Conservation (phyloP, 116 monocot genomes). For the Zostera marina region DNA sequence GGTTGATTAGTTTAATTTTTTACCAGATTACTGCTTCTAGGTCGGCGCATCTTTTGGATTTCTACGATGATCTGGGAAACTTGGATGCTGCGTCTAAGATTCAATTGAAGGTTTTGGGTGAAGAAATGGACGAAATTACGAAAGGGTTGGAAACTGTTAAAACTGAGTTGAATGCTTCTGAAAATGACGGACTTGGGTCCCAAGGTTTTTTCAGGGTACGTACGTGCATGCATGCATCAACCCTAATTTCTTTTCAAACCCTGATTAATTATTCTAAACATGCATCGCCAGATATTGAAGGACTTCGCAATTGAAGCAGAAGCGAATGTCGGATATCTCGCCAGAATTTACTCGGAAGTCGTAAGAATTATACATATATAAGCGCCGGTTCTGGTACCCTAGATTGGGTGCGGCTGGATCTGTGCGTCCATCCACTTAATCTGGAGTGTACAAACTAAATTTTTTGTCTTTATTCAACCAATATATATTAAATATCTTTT, state of each 20-base stretch:
- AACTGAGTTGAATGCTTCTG: slow-evolving; percentile 53
- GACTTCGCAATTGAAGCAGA: slow-evolving; percentile 19
- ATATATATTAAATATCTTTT: no score
- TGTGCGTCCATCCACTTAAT: no score
- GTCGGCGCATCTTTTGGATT: not conserved
- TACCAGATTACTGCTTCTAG: not conserved
- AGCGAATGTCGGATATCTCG: slow-evolving; percentile 38
- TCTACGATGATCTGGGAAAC: no score
- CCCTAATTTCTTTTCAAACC: no score
- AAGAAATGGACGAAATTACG: slow-evolving; percentile 67
- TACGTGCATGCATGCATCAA: no score
- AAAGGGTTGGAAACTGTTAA: slow-evolving; percentile 81
- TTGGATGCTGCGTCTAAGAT: slow-evolving; percentile 11
- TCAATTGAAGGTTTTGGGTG: slow-evolving; percentile 64
- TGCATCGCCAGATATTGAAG: slow-evolving; percentile 3
- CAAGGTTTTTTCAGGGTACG: slow-evolving; percentile 61
- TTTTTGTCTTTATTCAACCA: no score
- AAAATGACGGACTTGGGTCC: slow-evolving; percentile 83
- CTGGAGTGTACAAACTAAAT: no score
- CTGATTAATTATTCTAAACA: no score
- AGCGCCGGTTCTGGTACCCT: no score
- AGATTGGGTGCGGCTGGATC: no score
- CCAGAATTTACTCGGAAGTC: slow-evolving; percentile 34
- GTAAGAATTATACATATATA: no score
- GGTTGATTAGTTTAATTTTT: no score